These are phyloP conservation scores for Galerina marginata DNA, from an alignment of 768 basidiomycete species.

Conservation along the genomic window DNA sequence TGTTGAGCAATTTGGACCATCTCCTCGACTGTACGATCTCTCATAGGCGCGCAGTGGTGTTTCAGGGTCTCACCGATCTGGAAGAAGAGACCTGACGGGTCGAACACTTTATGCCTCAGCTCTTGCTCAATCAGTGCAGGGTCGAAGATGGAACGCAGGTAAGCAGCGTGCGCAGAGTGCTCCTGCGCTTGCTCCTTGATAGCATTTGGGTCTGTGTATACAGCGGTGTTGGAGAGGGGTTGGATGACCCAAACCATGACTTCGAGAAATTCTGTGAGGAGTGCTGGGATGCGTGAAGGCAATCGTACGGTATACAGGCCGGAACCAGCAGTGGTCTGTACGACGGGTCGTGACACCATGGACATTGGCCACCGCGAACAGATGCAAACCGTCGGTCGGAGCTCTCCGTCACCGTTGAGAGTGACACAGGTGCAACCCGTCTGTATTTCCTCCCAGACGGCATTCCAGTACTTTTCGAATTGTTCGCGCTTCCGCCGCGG, in stretches of 20 bases:
- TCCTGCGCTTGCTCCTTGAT: conserved; percentile 66
- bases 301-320: conserved; percentile 61
- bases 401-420: conserved; percentile 58
- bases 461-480: conserved; percentile 85
- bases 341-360: conserved; percentile 30
- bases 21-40: conserved; percentile 80
- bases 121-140: conserved; percentile 84
- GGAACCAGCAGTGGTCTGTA: background rate
- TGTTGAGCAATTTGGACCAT: conserved; percentile 78
- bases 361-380: conserved; percentile 39
- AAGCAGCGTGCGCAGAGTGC: conserved; percentile 65
- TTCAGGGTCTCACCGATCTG: conserved; percentile 84
- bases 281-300: conserved; percentile 72
- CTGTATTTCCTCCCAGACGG: conserved; percentile 78
- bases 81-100: conserved; percentile 77
- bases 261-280: conserved; percentile 79
- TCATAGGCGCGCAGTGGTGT: conserved; percentile 92
- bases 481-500: conserved; percentile 76
- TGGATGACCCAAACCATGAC: conserved; percentile 86
- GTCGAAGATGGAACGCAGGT: conserved; percentile 80
- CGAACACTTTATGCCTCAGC: conserved; percentile 75
- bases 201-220: conserved; percentile 62
- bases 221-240: conserved; percentile 69
- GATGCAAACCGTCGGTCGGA: conserved; percentile 61
- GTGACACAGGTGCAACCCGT: conserved; percentile 86